Conservation (phyloP, 2,329 filamentous ascomycete species). For the Fusarium metavorans region DNA sequence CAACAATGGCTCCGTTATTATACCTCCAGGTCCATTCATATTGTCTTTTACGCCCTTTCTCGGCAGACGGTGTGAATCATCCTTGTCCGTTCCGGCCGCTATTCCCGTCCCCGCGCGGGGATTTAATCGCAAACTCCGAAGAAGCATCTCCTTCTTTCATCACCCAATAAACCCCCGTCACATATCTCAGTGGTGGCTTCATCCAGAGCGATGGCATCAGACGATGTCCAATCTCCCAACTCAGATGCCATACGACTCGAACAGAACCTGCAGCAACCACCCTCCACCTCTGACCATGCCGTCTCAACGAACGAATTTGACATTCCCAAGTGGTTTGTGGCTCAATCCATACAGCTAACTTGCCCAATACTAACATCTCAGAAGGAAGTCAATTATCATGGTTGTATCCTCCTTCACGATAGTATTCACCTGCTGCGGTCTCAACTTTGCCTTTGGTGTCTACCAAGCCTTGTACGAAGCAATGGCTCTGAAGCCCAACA, state of each 20-base stretch:
- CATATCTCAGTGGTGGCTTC: neutral
- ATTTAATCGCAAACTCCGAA: neutral
- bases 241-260: neutral
- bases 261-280: neutral
- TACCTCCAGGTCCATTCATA: neutral
- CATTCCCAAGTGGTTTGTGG: neutral
- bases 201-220: neutral
- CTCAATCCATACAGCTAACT: neutral
- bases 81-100: neutral
- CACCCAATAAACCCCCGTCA: neutral
- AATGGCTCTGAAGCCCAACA: slow-evolving; percentile 5
- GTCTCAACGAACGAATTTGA: neutral
- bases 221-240: neutral
- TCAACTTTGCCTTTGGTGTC: slow-evolving; percentile 20
- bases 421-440: slow-evolving; percentile 16
- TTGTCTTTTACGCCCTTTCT: neutral
- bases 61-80: neutral
- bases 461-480: slow-evolving; percentile 16
- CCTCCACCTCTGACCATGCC: neutral
- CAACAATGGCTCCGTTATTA: neutral
- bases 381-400: neutral
- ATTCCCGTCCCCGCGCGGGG: neutral
- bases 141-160: neutral
- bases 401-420: neutral
- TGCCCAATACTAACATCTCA: neutral